phyloP scores from a whole-genome alignment of 1,284 basidiomycete genomes.

The Sporisorium reilianum region DNA sequence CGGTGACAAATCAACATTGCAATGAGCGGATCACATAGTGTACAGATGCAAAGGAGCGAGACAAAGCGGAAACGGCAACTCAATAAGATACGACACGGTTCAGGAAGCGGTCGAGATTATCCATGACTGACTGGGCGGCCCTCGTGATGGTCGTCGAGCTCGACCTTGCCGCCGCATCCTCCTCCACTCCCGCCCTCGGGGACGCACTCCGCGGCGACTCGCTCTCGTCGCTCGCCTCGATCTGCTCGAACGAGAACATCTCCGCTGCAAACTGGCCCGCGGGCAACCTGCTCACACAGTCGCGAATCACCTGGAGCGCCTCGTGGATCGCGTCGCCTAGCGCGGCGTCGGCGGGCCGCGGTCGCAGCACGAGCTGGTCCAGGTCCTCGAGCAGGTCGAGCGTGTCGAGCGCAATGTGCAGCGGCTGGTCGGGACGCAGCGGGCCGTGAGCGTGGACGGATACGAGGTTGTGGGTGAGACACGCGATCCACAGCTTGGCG shows the following conservation, averaged over 20 bases:
- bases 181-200: background rate
- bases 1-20: background rate
- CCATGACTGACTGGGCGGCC: slow-evolving; percentile 30
- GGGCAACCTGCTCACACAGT: slow-evolving; percentile 23
- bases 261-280: slow-evolving; percentile 19
- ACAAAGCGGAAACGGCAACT: background rate
- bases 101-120: slow-evolving; percentile 40
- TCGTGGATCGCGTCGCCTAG: slow-evolving; percentile 9
- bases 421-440: slow-evolving; percentile 35
- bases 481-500: slow-evolving; percentile 34
- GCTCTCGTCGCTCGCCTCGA: slow-evolving; percentile 24
- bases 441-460: slow-evolving; percentile 13
- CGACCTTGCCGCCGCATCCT: background rate
- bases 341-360: background rate
- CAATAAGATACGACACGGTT: slow-evolving; percentile 3
- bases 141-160: slow-evolving; percentile 30
- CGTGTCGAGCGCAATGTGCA: slow-evolving; percentile 44
- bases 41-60: background rate
- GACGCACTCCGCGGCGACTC: slow-evolving; percentile 8
- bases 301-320: slow-evolving; percentile 19
- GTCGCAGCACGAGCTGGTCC: slow-evolving; percentile 19
- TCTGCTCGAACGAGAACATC: slow-evolving; percentile 37
- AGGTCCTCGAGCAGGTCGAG: slow-evolving; percentile 50
- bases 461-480: slow-evolving; percentile 31
- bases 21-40: background rate